A percentile compares a stretch with the other conserved stretches of the same genome.
Conservation (phyloP, 306 rosid genomes). For the Glycine soja region DNA sequence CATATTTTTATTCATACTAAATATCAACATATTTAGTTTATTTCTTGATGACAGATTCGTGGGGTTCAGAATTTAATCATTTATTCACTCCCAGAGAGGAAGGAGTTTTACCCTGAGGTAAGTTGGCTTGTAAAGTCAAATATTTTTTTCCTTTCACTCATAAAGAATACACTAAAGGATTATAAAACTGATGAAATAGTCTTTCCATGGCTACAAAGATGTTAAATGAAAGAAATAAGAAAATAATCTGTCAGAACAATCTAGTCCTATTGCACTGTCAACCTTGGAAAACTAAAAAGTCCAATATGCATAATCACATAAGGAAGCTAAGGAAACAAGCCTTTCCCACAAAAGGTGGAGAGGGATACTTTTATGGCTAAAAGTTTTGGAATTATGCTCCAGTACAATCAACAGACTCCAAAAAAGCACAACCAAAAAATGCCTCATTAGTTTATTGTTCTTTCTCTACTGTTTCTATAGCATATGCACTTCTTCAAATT, state of each 20-base stretch:
- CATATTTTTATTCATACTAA: too few species aligned
- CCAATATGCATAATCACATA: neutral
- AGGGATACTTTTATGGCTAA: conserved; percentile 24
- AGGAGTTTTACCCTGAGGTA: conserved; percentile 94
- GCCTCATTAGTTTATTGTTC: conserved; percentile 3
- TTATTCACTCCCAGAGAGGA: conserved; percentile 90
- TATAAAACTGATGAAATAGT: neutral
- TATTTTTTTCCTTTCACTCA: neutral
- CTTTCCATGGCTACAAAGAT: conserved; percentile 6
- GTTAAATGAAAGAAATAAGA: neutral
- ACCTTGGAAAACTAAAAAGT: conserved; percentile 4
- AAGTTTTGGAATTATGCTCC: conserved; percentile 33
- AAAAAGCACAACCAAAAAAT: neutral
- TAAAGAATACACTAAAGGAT: neutral
- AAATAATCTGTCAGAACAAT: neutral
- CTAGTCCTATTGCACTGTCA: neutral
- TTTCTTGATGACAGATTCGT: conserved; percentile 66
- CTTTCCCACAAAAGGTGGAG: neutral
- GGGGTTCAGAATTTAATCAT: conserved; percentile 77
- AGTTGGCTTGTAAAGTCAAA: conserved; percentile 40
- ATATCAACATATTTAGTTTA: too few species aligned
- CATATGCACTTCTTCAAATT: conserved; percentile 12
- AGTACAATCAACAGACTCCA: neutral
- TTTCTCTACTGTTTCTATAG: conserved; percentile 14
- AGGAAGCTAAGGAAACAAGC: conserved; percentile 11